Evolutionary conservation across 1,284 basidiomycete genomes (phyloP), one percentile per base, ranked within the genome.

Genomic region (Microbotryomycetes sp.): DNA sequence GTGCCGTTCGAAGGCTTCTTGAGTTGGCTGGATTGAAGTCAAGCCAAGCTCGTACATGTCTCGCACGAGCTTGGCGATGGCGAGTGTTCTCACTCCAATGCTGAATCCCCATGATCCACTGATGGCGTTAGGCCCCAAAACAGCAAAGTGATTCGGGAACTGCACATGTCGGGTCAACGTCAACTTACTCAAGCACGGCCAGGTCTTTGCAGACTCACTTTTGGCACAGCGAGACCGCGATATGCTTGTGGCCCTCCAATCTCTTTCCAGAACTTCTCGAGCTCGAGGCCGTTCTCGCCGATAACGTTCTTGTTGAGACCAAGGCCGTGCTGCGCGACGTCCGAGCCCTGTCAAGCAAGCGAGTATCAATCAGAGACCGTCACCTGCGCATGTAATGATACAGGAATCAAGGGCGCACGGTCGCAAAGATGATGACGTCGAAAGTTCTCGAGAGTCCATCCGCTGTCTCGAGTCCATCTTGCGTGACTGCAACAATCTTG

Each of bases 381-480:
- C n/a, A n/a, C n/a, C n/a, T n/a, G n/a, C n/a, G n/a, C n/a, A n/a
- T n/a, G n/a, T n/a, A n/a, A n/a, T n/a, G n/a, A n/a, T n/a, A n/a
- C n/a, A n/a, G n/a, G n/a, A n/a, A n/a, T n/a, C n/a, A n/a, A n/a
- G n/a, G n/a, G n/a, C n/a, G n/a, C n/a, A n/a, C n/a, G n/a, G 74
- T 75, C 2, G 74, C 74, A 51, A 69, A 71, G 36, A 74, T 65
- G 56, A 75, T 69, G 36, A 65, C 60, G 57, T 76, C 74, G 14
- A 72, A 56, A 28, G 71, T 63, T 60, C 63, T 59, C 32, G 65
- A 59, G 6, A 60, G 42, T 25, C 82, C 83, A 4, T 77, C 79
- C 64, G 79, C 77, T 28, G 83, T 75, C 61, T 76, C 74, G 58
- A 84, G 72, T 0, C 80, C 81, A 25, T 78, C 75, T 59, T 79